phyloP scores from a whole-genome alignment of 306 rosid genomes.

The Elaeagnus macrophylla region DNA sequence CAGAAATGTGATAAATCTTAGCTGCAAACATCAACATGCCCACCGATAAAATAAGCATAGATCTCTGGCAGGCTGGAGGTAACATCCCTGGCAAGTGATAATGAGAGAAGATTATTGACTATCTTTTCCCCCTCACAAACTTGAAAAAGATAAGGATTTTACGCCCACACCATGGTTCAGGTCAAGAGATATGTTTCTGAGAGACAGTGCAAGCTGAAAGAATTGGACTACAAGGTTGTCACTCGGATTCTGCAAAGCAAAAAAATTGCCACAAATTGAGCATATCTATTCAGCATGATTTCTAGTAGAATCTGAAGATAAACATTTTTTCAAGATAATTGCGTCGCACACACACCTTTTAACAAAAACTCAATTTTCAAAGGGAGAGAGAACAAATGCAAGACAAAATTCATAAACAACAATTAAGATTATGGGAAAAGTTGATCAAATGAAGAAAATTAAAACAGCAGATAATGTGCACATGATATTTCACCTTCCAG shows the following conservation, averaged over 20 bases:
- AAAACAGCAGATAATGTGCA: not conserved
- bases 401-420: too few relatives aligned
- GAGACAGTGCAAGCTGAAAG: slow-evolving; percentile 83
- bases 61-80: slow-evolving; percentile 62
- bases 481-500: slow-evolving; percentile 45
- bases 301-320: too few relatives aligned
- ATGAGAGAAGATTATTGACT: slow-evolving; percentile 4
- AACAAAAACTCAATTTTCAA: too few relatives aligned
- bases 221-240: slow-evolving; percentile 55
- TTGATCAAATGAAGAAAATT: too few relatives aligned
- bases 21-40: slow-evolving; percentile 75
- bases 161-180: slow-evolving; percentile 48
- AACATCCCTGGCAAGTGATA: slow-evolving; percentile 44
- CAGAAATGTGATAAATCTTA: slow-evolving; percentile 64
- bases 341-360: too few relatives aligned
- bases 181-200: slow-evolving; percentile 58
- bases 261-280: slow-evolving; percentile 2
- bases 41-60: slow-evolving; percentile 54
- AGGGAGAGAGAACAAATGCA: too few relatives aligned
- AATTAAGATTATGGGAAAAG: too few relatives aligned
- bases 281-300: too few relatives aligned
- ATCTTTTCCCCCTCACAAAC: slow-evolving; percentile 1
- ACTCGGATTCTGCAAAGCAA: slow-evolving; percentile 51
- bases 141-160: slow-evolving; percentile 1
- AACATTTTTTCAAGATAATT: too few relatives aligned